phyloP scores from a whole-genome alignment of 2,329 filamentous ascomycete species.

The Trichoderma guizhouense region DNA sequence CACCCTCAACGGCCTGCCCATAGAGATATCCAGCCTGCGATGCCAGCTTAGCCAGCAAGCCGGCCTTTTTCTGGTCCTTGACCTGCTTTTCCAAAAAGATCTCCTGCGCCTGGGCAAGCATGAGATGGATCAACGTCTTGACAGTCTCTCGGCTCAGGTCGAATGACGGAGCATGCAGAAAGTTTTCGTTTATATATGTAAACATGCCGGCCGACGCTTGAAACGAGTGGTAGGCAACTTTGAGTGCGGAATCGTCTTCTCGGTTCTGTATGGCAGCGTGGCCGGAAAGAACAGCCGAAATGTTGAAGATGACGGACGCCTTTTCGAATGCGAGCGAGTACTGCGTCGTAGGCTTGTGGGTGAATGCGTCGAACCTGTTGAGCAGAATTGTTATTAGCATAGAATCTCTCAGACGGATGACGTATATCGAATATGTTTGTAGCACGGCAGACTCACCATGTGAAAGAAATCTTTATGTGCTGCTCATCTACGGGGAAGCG shows the following conservation, averaged over 20 bases:
- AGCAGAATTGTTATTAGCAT: constrained; percentile 10
- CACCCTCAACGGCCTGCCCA: constrained; percentile 79
- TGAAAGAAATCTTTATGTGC: constrained; percentile 98
- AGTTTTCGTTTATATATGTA: constrained; percentile 99
- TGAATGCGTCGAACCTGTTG: constrained; percentile 97
- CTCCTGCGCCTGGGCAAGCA: constrained; percentile 93
- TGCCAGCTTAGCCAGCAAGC: constrained; percentile 85
- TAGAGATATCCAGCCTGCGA: constrained; percentile 89
- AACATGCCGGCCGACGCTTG: constrained; percentile 99
- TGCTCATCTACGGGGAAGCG: constrained; percentile 97
- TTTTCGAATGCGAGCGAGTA: constrained; percentile 98
- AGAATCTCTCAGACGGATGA: constrained; percentile 3
- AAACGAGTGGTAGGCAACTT: constrained; percentile 96
- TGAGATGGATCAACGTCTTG: constrained; percentile 88
- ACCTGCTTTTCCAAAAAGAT: constrained; percentile 97
- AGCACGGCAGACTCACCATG: constrained; percentile 64
- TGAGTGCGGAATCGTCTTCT: constrained; percentile 86
- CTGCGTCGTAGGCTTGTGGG: constrained; percentile 93
- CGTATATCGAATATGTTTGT: not conserved
- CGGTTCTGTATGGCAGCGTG: constrained; percentile 92
- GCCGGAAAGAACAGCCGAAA: constrained; percentile 92
- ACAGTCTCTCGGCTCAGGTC: constrained; percentile 94
- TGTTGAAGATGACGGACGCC: constrained; percentile 99
- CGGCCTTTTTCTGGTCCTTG: constrained; percentile 86
- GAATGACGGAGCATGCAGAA: constrained; percentile 93